phyloP scores from a whole-genome alignment of 164 flowering plant genomes.

The Santalum album region DNA sequence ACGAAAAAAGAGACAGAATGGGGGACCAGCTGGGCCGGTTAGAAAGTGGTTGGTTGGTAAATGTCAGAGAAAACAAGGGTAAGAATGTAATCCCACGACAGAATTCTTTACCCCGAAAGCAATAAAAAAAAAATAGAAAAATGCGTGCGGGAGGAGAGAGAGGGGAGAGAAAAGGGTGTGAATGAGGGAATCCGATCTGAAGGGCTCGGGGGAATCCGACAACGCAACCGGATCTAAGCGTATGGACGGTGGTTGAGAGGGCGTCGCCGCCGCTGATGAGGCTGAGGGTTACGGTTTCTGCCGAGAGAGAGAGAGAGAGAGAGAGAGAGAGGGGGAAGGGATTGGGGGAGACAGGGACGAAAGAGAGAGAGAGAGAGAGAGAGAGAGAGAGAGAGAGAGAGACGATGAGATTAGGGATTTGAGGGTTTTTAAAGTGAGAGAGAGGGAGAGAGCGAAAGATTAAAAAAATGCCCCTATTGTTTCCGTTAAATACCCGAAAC shows the following conservation, averaged over 20 bases:
- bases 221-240: too few relatives aligned
- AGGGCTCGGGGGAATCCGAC: too few relatives aligned
- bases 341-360: not conserved
- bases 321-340: not conserved
- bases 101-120: not conserved
- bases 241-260: too few relatives aligned
- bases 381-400: too few relatives aligned
- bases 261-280: too few relatives aligned
- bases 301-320: not conserved
- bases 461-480: not conserved
- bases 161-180: too few relatives aligned
- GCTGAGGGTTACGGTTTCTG: too few relatives aligned
- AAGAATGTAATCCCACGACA: slow-evolving; percentile 9
- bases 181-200: too few relatives aligned
- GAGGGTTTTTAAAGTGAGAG: not conserved
- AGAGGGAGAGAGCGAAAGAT: too few relatives aligned
- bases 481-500: not conserved
- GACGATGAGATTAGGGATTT: not conserved
- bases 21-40: not conserved
- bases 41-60: slow-evolving; percentile 1
- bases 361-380: not conserved
- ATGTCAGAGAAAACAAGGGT: slow-evolving; percentile 3
- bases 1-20: not conserved
- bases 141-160: too few relatives aligned
- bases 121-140: not conserved